Percentiles rank a stretch among this genome's conserved stretches.
phyloP scores from a whole-genome alignment of 768 basidiomycete genomes.

The Termitomyces titanicus region DNA sequence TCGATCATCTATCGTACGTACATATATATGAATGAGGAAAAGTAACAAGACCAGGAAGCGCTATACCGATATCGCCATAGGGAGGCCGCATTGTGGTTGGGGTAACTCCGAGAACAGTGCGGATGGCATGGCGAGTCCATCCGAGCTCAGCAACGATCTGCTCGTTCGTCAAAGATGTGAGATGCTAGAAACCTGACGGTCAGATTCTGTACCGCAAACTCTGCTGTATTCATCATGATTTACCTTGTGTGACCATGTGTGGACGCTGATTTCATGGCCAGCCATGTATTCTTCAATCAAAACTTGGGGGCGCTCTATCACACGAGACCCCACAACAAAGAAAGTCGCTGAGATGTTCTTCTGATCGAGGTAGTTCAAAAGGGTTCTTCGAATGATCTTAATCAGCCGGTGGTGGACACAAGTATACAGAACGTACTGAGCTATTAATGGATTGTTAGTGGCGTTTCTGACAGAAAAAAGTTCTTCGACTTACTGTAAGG shows the following conservation, averaged over 20 bases:
- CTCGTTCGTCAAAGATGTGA: constrained; percentile 70
- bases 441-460: constrained; percentile 13
- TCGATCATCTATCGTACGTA: constrained; percentile 75
- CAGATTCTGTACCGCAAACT: neutral
- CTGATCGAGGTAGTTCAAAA: constrained; percentile 68
- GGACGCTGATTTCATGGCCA: constrained; percentile 79
- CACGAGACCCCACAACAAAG: constrained; percentile 87
- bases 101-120: constrained; percentile 68
- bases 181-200: constrained; percentile 34
- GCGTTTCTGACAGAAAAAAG: neutral
- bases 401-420: neutral
- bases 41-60: neutral
- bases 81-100: constrained; percentile 80
- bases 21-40: neutral
- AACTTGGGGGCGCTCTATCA: constrained; percentile 71
- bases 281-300: constrained; percentile 78
- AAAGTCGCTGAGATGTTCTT: constrained; percentile 77
- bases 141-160: constrained; percentile 92
- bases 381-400: constrained; percentile 34
- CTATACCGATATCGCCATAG: constrained; percentile 71
- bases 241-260: constrained; percentile 88
- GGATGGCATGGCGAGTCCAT: constrained; percentile 87
- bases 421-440: constrained; percentile 16
- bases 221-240: constrained; percentile 12
- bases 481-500: constrained; percentile 60